Base-by-base conservation (phyloP, 345 rosid species). In the Gossypium arboreum region DNA sequence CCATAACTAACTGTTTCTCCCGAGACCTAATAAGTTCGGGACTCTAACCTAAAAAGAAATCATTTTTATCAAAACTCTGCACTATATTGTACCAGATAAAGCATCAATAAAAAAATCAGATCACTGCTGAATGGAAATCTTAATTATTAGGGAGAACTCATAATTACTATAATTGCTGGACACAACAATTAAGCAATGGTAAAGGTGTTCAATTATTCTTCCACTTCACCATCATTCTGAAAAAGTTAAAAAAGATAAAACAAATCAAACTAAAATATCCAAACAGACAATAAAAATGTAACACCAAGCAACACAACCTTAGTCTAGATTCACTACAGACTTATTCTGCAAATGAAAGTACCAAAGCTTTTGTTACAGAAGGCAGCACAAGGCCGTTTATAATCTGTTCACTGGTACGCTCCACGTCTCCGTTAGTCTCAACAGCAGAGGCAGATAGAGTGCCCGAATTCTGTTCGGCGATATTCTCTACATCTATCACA, bases 361-460 rank as follows among this genome's bases (percentile, higher is more conserved):
- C 90, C 92, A 84, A 77, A 72, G 89, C 83, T 79, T 82, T 82
- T 45, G 85, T 78, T 59, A 84, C 83, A 68, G 84, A 85, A 50
- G 84, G 82, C 55, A 79, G 78, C 20, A 80, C 79, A 17, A 82
- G 64, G 64, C 60, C 74, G 20, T 73, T 79, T 52, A 83, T 71
- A 39, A 69, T 73, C 60, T 80, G 73, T 15, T 66, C 83, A 48
- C 74, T 77, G 17, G 5, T 51, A 68, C 77, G 75, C 39, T 81
- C 88, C 34, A 75, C 62, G 9, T 83, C 79, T 60, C 72, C 68
- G 67, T 51, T 64, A 47, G 57, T 64, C 2, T 64, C 57, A 59
- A 84, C 79, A 61, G 81, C 85, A 34, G 82, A 79, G 27, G 73
- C 79, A 24, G 84, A 80, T 39, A 81, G 71, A 67, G 58, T 76